Evolutionary conservation across 2,329 filamentous ascomycete genomes (phyloP), one percentile per base, ranked within the genome.

Genomic region (Pseudogymnoascus sp.): DNA sequence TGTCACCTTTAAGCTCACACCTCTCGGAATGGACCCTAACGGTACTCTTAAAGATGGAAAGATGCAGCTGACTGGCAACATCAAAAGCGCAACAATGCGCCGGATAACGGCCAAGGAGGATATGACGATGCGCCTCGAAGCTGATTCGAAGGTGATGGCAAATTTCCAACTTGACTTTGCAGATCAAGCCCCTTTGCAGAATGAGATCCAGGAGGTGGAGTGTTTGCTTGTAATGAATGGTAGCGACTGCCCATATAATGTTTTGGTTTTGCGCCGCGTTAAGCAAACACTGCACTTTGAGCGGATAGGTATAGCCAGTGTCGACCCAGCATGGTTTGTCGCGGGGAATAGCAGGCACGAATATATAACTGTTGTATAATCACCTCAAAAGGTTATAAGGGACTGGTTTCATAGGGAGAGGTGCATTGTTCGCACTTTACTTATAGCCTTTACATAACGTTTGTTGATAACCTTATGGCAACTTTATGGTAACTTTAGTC

Each of bases 251-350:
- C 41, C 41, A 21, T 45, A 45, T 23, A 60, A 63, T 34, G 64
- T 63, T 23, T 39, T 65, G 14, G 61, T 63, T 54, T 63, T 65
- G 5, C 62, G 61, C 45, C 57, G 37, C n/a, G 37, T 13, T 28
- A 63, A 31, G 14, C 23, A 63, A 36, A 45, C 23, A 28, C n/a
- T 60, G 36, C 36, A 65, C 41, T 65, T 62, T 45, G 64, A 65
- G 61, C 64, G 64, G 19, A 63, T 65, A 41, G 61, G 64, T 8
- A 34, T 63, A 23, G 36, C 64, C 19, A 23, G 19, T 60, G 61
- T 63, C 61, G 64, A 65, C 60, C 61, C 64, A 8, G 61, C 23
- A 63, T 63, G 64, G 64, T 65, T 65, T 63, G 14, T 36, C 3
- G 21, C 37, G 14, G 61, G 45, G 36, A 51, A 19, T 28, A 54